Percentiles rank a stretch among this genome's conserved stretches.
Conservation (phyloP, 2,329 filamentous ascomycete species). For the Ceratocystis colombiana region DNA sequence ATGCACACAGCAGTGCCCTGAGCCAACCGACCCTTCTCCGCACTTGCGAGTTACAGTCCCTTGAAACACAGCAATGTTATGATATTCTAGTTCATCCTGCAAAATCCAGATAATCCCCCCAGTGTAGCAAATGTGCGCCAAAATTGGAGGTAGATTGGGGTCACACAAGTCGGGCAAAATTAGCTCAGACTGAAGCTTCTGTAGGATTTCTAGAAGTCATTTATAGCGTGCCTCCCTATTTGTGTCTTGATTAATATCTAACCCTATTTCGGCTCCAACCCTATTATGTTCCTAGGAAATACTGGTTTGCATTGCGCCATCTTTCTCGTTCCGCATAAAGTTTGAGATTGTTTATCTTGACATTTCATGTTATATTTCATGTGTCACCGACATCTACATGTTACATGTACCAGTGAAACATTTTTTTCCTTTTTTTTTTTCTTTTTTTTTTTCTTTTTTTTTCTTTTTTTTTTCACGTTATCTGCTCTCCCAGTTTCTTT, state of each 20-base stretch:
- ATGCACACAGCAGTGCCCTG: not conserved
- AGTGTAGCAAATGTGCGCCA: not conserved
- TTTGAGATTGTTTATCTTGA: not conserved
- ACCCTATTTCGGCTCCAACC: not conserved
- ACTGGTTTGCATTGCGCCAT: no score
- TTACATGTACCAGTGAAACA: no score
- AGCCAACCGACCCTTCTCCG: not conserved
- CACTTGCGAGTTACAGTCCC: not conserved
- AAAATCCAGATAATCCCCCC: not conserved
- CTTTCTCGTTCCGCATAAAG: no score
- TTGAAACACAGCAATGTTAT: constrained; percentile 11
- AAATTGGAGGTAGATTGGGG: not conserved
- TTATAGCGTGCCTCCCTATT: not conserved
- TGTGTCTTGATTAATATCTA: not conserved
- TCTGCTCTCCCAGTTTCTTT: no score
- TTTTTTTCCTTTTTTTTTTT: no score
- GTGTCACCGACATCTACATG: not conserved
- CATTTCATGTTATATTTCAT: not conserved
- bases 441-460: no score
- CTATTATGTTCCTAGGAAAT: no score
- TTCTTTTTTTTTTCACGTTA: no score
- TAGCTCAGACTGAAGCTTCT: not conserved
- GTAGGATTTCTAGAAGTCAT: not conserved
- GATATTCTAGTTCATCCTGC: constrained; percentile 13
- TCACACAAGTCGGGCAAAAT: constrained; percentile 4